Evolutionary conservation across 1,139 yeast species (phyloP), one percentile per base, ranked within the genome.

Genomic region (Yamadazyma siamensis): DNA sequence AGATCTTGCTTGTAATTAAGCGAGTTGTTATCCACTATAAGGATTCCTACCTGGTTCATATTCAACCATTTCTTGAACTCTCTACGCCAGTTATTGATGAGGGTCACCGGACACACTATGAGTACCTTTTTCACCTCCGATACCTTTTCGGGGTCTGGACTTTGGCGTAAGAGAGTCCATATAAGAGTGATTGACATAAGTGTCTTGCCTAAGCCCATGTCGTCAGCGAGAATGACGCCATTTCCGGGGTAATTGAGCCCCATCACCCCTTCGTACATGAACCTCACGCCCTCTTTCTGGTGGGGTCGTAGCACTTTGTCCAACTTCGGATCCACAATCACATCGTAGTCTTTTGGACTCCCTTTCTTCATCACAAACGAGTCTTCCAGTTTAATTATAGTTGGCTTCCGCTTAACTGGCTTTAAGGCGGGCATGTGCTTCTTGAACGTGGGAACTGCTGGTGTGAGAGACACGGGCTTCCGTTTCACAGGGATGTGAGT

Each of bases 131-230:
- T 61, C 4, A 70, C 61, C 0, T 64, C 56, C 0, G 78, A 38
- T 1, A 53, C 49, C 24, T 53, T 49, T 1, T 58, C 32, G 0
- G 63, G 26, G 26, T 55, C 49, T 0, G 95, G 95, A 12, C 77
- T 76, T 46, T 87, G 96, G 44, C 76, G 80, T 19, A 87, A 54
- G 13, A 94, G 56, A 0, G 96, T 87, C 94, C 95, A 87, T 3
- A 91, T 69, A 21, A 88, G 52, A 0, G 95, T 52, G 4, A 91
- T 89, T 0, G 96, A 78, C 75, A 82, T 88, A 21, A 91, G 58
- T 0, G 97, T 89, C 50, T 91, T 91, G 0, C 99, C 99, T 15
- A 91, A 64, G 0, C 98, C 98, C 98, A 91, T 91, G 50, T 91
- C 97, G 54, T 91, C 98, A 0, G 98, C 98, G 29, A 91, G 56